Evolutionary conservation across 2,329 filamentous ascomycete species (phyloP).

Genomic region (Colletotrichum higginsianum): DNA sequence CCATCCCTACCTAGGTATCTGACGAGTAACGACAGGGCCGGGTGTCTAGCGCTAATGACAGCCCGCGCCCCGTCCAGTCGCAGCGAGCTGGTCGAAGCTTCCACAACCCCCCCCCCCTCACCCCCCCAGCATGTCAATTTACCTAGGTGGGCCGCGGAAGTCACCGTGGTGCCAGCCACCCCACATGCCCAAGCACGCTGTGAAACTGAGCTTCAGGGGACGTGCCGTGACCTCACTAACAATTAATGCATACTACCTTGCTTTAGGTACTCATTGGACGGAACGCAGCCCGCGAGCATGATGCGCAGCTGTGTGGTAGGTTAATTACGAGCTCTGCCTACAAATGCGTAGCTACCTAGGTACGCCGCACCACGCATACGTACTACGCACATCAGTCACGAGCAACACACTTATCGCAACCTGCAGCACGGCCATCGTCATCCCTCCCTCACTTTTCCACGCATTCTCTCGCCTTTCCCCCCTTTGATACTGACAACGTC

Average conservation of each 20-base stretch:
- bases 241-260: neutral
- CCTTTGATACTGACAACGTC: neutral
- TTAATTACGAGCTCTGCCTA: conserved; percentile 4
- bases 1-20: neutral
- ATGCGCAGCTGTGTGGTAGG: conserved; percentile 10
- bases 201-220: conserved; percentile 30
- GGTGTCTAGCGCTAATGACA: conserved; percentile 33
- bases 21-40: conserved; percentile 15
- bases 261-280: conserved; percentile 4
- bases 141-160: conserved; percentile 11
- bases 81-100: conserved; percentile 20
- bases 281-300: conserved; percentile 5
- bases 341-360: neutral
- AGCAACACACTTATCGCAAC: conserved; percentile 4
- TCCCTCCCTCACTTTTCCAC: conserved; percentile 9
- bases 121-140: neutral
- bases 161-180: conserved; percentile 6
- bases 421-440: conserved; percentile 17
- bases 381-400: conserved; percentile 17
- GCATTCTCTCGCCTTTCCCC: neutral
- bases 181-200: conserved; percentile 30
- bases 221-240: conserved; percentile 22
- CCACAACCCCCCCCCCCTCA: neutral
- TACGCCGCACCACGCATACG: neutral
- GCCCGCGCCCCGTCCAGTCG: conserved; percentile 11